Evolutionary conservation across 163 green algal species (phyloP), one percentile per base, ranked within the genome.

Genomic region (Dunaliella salina): DNA sequence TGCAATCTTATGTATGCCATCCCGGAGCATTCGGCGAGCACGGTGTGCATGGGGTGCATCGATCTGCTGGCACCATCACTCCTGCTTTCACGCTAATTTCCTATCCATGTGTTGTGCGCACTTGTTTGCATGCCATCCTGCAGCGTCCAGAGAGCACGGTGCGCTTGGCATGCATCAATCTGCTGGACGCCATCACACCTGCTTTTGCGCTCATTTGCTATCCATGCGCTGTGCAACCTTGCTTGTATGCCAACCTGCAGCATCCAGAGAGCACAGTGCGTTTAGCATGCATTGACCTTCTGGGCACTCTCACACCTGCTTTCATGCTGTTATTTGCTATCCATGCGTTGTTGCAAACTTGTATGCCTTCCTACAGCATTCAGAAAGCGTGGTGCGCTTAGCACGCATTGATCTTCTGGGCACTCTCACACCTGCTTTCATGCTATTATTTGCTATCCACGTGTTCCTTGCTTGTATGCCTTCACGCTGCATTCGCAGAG

Each of bases 351-450:
- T n/a, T n/a, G n/a, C n/a, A n/a, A n/a, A n/a, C n/a, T n/a, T n/a
- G n/a, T n/a, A n/a, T n/a, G n/a, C n/a, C n/a, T n/a, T n/a, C n/a
- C 67, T 96, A 71, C 81, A 88, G 46, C 85, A 92, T 81, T 22
- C 85, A 0, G 95, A 97, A 45, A 72, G 82, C 4, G 80, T 85
- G 26, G 93, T 96, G 33, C 89, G 91, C 15, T 86, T 93, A 78
- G 85, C 90, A 50, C 89, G 86, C 57, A 86, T 97, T 12, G 95
- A 97, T 22, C 80, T 96, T 59, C 85, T 96, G 79, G 95, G 93
- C 29, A 46, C 82, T 63, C 80, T 97, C 25, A 88, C 89, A 24
- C 80, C 88, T 15, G 25, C 67, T 29, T 85, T 97, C 26, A 67
- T 88, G 63, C n/a, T n/a, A n/a, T n/a, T n/a, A n/a, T n/a, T n/a